These are phyloP conservation scores for Apiotrichum brassicae DNA, from an alignment of 1,284 basidiomycete genomes.

Conservation along the genomic window DNA sequence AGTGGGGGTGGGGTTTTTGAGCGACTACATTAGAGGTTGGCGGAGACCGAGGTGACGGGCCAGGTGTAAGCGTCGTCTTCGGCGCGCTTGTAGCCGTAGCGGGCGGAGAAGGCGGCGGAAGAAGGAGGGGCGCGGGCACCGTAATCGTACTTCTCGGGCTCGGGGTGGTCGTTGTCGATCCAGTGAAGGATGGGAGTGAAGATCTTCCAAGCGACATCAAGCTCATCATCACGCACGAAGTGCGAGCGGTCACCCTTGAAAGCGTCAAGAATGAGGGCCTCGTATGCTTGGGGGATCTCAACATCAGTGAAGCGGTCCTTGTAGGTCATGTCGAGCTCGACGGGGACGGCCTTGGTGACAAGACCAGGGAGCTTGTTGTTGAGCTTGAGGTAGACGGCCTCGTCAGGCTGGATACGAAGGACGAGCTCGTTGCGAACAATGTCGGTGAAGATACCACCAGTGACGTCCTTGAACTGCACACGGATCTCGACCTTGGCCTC, in stretches of 20 bases:
- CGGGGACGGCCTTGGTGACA: slow-evolving; percentile 78
- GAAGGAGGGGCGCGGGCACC: slow-evolving; percentile 87
- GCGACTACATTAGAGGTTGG: slow-evolving; percentile 23
- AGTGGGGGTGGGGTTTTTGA: background rate
- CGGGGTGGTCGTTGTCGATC: slow-evolving; percentile 57
- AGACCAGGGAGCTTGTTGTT: slow-evolving; percentile 90
- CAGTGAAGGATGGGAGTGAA: slow-evolving; percentile 91
- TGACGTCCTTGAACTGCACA: slow-evolving; percentile 93
- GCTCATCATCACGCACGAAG: slow-evolving; percentile 90
- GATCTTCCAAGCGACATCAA: slow-evolving; percentile 96
- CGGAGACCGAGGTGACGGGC: slow-evolving; percentile 34
- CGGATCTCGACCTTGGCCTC: slow-evolving; percentile 96
- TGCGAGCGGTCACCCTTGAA: slow-evolving; percentile 58
- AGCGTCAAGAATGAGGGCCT: slow-evolving; percentile 82
- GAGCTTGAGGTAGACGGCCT: slow-evolving; percentile 90
- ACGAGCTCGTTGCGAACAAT: slow-evolving; percentile 92
- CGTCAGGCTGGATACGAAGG: slow-evolving; percentile 87
- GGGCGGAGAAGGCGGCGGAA: slow-evolving; percentile 66
- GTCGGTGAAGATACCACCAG: slow-evolving; percentile 89
- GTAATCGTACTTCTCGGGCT: slow-evolving; percentile 73
- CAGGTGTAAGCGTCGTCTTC: slow-evolving; percentile 59
- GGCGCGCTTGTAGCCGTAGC: slow-evolving; percentile 71
- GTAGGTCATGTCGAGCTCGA: slow-evolving; percentile 95
- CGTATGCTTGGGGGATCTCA: slow-evolving; percentile 90
- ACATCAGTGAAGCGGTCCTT: slow-evolving; percentile 82